phyloP scores from a whole-genome alignment of 768 basidiomycete species.

The Trametes villosa region DNA sequence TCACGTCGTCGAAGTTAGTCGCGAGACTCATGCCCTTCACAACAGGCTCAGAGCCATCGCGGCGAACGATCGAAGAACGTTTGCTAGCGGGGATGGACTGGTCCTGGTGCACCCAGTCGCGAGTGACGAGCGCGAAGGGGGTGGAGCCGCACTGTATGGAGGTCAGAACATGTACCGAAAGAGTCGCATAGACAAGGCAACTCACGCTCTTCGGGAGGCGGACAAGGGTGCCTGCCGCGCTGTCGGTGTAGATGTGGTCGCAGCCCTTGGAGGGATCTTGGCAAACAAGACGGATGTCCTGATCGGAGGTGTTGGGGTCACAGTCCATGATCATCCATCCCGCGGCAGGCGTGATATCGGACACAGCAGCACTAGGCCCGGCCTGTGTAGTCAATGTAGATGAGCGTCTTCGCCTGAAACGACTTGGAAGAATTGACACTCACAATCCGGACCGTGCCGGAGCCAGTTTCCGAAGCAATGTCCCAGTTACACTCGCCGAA shows the following conservation, averaged over 20 bases:
- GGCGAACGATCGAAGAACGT: slow-evolving; percentile 35
- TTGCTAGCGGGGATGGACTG: slow-evolving; percentile 45
- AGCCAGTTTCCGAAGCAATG: slow-evolving; percentile 6
- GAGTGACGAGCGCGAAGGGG: slow-evolving; percentile 42
- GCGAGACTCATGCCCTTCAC: slow-evolving; percentile 44
- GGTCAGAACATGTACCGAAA: neutral
- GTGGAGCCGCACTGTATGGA: slow-evolving; percentile 30
- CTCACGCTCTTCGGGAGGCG: slow-evolving; percentile 55
- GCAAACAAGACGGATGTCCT: slow-evolving; percentile 57
- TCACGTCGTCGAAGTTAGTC: slow-evolving; percentile 41
- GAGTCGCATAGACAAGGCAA: neutral
- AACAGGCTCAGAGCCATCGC: slow-evolving; percentile 43
- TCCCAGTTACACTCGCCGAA: slow-evolving; percentile 23
- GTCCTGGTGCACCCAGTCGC: slow-evolving; percentile 46
- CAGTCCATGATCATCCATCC: slow-evolving; percentile 59
- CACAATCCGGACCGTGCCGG: slow-evolving; percentile 21
- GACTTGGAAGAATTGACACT: neutral
- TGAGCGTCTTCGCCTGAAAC: neutral
- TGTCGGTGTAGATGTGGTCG: slow-evolving; percentile 44
- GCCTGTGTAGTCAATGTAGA: slow-evolving; percentile 3
- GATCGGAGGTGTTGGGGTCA: slow-evolving; percentile 41
- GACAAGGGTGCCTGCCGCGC: slow-evolving; percentile 54
- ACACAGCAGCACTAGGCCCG: slow-evolving; percentile 32
- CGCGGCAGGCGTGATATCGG: slow-evolving; percentile 48
- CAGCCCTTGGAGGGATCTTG: slow-evolving; percentile 38